A percentile compares a stretch with the other conserved stretches of the same genome.
phyloP scores from a whole-genome alignment of 768 basidiomycete species.

The Boletellus ananiceps region DNA sequence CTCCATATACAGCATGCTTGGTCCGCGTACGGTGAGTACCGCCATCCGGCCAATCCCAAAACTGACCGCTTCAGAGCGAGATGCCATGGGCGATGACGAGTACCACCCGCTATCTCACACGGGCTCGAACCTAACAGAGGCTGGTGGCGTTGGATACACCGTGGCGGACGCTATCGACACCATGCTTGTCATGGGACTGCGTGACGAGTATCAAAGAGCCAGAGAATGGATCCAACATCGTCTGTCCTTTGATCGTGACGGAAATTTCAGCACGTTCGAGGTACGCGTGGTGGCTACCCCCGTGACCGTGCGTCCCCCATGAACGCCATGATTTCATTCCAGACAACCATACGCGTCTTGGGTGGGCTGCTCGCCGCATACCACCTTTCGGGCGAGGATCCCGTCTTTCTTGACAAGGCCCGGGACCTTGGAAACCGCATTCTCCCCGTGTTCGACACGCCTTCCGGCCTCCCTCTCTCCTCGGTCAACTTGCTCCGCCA shows the following conservation, averaged over 20 bases:
- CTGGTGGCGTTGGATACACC: slow-evolving; percentile 84
- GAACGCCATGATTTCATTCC: slow-evolving; percentile 6
- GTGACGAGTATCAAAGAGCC: slow-evolving; percentile 74
- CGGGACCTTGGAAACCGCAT: slow-evolving; percentile 84
- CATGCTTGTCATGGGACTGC: slow-evolving; percentile 79
- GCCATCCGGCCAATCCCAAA: slow-evolving; percentile 1
- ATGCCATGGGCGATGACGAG: slow-evolving; percentile 91
- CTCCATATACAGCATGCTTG: slow-evolving; percentile 65
- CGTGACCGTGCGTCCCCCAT: background rate
- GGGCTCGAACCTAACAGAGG: slow-evolving; percentile 74
- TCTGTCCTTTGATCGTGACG: slow-evolving; percentile 74
- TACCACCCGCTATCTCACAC: slow-evolving; percentile 77
- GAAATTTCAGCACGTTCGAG: slow-evolving; percentile 85
- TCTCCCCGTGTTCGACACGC: slow-evolving; percentile 76
- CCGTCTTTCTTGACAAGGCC: slow-evolving; percentile 71
- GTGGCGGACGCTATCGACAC: slow-evolving; percentile 87
- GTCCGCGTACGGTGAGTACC: slow-evolving; percentile 68
- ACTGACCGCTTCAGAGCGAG: slow-evolving; percentile 51
- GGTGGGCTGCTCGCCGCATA: slow-evolving; percentile 88
- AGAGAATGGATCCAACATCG: slow-evolving; percentile 69
- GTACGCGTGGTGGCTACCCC: slow-evolving; percentile 37
- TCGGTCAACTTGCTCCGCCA: slow-evolving; percentile 66
- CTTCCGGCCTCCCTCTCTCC: slow-evolving; percentile 77
- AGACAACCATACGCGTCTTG: slow-evolving; percentile 91
- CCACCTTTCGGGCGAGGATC: slow-evolving; percentile 65